Conservation (phyloP, 148 eudicot species). For the Rhododendron ferrugineum region DNA sequence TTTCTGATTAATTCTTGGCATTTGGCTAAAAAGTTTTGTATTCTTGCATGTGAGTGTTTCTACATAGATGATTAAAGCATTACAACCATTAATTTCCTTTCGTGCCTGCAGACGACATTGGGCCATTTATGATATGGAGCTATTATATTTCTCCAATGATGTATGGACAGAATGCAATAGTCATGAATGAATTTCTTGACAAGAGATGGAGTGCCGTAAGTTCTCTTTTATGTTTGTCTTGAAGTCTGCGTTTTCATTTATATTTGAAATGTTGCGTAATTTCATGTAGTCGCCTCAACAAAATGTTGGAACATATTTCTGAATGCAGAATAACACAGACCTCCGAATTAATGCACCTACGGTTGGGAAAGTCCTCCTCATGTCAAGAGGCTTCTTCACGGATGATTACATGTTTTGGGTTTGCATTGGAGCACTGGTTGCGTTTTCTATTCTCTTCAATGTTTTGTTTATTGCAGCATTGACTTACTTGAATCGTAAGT, state of each 20-base stretch:
- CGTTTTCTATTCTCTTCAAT: constrained; percentile 60
- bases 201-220: constrained; percentile 65
- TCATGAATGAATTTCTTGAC: constrained; percentile 70
- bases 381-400: constrained; percentile 55
- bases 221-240: constrained; percentile 2
- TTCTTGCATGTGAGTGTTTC: neutral
- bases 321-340: constrained; percentile 62
- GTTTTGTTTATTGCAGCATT: constrained; percentile 46
- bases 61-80: neutral
- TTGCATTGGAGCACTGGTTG: constrained; percentile 59
- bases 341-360: constrained; percentile 49
- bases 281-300: neutral
- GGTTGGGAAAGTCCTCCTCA: constrained; percentile 58
- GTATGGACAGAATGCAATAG: constrained; percentile 74
- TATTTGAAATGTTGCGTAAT: neutral
- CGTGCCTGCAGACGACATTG: constrained; percentile 44
- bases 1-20: neutral
- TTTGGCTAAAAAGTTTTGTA: neutral
- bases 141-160: constrained; percentile 72
- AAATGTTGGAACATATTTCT: neutral
- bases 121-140: constrained; percentile 64
- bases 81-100: neutral
- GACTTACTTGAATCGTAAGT: constrained; percentile 58
- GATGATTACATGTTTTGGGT: constrained; percentile 65
- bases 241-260: neutral